Conservation (phyloP, 345 rosid species). For the Clarkia xantiana region DNA sequence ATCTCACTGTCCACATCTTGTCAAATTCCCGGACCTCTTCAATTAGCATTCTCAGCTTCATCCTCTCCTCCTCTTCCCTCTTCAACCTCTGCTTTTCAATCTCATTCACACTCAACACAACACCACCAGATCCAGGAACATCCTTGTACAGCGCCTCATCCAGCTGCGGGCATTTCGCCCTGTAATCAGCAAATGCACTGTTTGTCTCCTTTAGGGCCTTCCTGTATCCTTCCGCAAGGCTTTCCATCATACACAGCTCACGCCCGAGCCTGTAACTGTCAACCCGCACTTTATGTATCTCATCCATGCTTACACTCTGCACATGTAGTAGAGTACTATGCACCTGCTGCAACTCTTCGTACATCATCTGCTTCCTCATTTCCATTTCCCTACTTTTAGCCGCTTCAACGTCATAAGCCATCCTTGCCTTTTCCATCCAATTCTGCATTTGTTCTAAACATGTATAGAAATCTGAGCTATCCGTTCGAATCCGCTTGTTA, state of each 20-base stretch:
- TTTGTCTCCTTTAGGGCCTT: slow-evolving; percentile 58
- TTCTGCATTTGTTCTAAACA: slow-evolving; percentile 37
- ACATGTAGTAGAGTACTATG: slow-evolving; percentile 33
- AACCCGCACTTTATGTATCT: slow-evolving; percentile 33
- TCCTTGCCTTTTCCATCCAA: slow-evolving; percentile 33
- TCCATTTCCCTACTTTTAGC: slow-evolving; percentile 23
- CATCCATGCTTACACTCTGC: slow-evolving; percentile 48
- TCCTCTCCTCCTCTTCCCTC: slow-evolving; percentile 63
- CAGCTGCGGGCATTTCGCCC: slow-evolving; percentile 32
- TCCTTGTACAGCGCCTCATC: slow-evolving; percentile 64
- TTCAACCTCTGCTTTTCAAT: slow-evolving; percentile 49
- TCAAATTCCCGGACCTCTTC: slow-evolving; percentile 42
- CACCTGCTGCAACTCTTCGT: slow-evolving; percentile 37
- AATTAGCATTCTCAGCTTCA: slow-evolving; percentile 18
- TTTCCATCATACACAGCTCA: slow-evolving; percentile 59
- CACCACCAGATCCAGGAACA: slow-evolving; percentile 63
- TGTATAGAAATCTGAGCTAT: slow-evolving; percentile 27
- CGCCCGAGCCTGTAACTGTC: slow-evolving; percentile 53
- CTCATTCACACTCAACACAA: slow-evolving; percentile 53
- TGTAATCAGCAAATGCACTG: slow-evolving; percentile 48
- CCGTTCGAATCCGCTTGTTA: slow-evolving; percentile 62
- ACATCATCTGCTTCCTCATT: slow-evolving; percentile 39
- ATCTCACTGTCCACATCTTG: slow-evolving; percentile 18
- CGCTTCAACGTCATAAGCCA: slow-evolving; percentile 35
- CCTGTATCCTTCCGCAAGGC: slow-evolving; percentile 58